phyloP scores from a whole-genome alignment of 176 grass and related monocot genomes.

The Lolium rigidum region DNA sequence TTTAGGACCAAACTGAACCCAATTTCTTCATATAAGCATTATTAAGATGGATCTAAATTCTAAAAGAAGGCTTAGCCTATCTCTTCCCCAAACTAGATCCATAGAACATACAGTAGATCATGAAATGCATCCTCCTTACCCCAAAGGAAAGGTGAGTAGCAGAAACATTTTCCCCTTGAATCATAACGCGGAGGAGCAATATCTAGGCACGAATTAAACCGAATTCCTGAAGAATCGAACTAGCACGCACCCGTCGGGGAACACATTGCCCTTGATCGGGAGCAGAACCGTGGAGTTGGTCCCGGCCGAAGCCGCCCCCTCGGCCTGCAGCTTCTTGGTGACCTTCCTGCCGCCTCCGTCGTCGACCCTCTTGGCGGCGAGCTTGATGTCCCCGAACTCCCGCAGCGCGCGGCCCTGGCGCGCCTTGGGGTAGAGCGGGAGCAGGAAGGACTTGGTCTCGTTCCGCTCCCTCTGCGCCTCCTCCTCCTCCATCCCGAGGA shows the following conservation, averaged over 20 bases:
- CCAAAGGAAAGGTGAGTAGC: conserved; percentile 9
- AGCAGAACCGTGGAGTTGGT: conserved; percentile 65
- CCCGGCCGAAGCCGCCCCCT: conserved; percentile 9
- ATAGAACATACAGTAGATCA: conserved; percentile 20
- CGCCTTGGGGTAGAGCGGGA: conserved; percentile 78
- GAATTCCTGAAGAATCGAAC: not conserved
- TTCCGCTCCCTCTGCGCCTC: conserved; percentile 51
- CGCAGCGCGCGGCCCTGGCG: conserved; percentile 59
- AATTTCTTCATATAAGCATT: conserved; percentile 19
- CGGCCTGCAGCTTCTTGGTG: conserved; percentile 39
- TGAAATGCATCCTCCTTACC: not conserved
- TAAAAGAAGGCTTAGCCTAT: not conserved
- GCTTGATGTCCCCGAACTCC: conserved; percentile 74
- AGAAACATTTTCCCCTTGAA: conserved; percentile 2
- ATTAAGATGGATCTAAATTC: conserved; percentile 11
- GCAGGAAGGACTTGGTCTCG: conserved; percentile 81
- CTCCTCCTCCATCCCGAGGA: conserved; percentile 69
- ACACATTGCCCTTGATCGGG: conserved; percentile 91
- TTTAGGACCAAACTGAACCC: not conserved
- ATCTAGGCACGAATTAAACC: conserved; percentile 2
- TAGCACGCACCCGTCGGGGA: conserved; percentile 81
- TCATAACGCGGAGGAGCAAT: conserved; percentile 10
- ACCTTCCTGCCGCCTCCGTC: conserved; percentile 25
- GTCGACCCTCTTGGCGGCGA: conserved; percentile 49
- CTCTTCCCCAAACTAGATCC: conserved; percentile 17